Conservation (phyloP, 441 rosid genomes). For the Sinapis alba region DNA sequence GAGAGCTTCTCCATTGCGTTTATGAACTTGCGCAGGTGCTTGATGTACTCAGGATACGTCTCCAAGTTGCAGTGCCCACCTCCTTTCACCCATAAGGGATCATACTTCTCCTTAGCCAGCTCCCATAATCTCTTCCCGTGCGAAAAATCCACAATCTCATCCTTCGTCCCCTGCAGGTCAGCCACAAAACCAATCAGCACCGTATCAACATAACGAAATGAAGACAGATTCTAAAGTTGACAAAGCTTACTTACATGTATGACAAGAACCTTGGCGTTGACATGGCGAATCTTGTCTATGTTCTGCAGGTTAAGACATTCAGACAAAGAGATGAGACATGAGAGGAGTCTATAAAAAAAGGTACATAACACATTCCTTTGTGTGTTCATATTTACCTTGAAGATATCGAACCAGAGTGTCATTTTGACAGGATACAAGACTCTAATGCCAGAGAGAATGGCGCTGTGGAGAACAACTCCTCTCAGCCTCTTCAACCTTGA, state of each 20-base stretch:
- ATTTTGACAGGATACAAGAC: constrained; percentile 88
- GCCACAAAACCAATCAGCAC: neutral
- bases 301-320: constrained; percentile 56
- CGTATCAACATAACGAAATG: neutral
- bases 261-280: constrained; percentile 81
- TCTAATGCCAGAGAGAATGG: constrained; percentile 90
- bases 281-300: constrained; percentile 91
- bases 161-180: constrained; percentile 60
- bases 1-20: constrained; percentile 74
- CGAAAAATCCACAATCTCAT: constrained; percentile 67
- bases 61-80: constrained; percentile 80
- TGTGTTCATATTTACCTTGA: constrained; percentile 53
- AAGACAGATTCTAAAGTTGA: neutral
- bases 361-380: neutral
- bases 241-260: constrained; percentile 76
- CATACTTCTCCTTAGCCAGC: constrained; percentile 67
- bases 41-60: constrained; percentile 72
- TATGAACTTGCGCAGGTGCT: constrained; percentile 61
- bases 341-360: neutral
- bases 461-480: constrained; percentile 94
- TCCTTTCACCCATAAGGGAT: constrained; percentile 76
- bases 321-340: constrained; percentile 31
- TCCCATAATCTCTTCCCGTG: constrained; percentile 79
- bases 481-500: constrained; percentile 64
- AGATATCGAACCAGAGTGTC: constrained; percentile 96